These are phyloP conservation scores for Clathrus columnatus DNA, from an alignment of 768 basidiomycete species.

Conservation along the genomic window DNA sequence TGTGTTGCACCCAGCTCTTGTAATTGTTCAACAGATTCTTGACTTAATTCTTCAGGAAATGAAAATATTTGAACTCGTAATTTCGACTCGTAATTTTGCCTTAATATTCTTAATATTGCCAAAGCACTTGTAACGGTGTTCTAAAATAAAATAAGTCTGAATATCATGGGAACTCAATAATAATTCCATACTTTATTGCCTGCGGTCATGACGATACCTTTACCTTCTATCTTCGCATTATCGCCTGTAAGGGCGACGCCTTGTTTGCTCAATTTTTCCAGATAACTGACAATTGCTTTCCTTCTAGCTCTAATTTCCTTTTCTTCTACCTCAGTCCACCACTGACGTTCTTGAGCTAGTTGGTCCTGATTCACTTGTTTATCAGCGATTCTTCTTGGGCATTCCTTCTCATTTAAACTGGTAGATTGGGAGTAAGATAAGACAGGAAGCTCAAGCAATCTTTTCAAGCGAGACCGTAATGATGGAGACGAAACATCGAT, in stretches of 20 bases:
- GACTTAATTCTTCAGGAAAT: conserved; percentile 27
- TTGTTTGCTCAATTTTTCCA: conserved; percentile 17
- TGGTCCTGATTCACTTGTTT: conserved; percentile 29
- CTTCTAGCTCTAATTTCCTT: conserved; percentile 20
- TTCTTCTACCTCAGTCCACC: conserved; percentile 21
- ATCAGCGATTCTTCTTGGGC: conserved; percentile 23
- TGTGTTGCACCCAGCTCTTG: conserved; percentile 25
- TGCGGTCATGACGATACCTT: conserved; percentile 29
- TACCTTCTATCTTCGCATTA: conserved; percentile 11
- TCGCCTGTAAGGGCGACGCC: conserved; percentile 19
- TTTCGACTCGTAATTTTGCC: conserved; percentile 19
- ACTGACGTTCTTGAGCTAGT: conserved; percentile 20
- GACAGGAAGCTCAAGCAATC: conserved; percentile 23
- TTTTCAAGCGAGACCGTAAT: conserved; percentile 14
- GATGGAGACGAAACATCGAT: not conserved
- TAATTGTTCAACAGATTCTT: conserved; percentile 18
- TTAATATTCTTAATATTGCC: conserved; percentile 25
- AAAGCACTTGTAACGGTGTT: conserved; percentile 28
- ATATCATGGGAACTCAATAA: too few species aligned
- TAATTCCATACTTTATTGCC: conserved; percentile 24
- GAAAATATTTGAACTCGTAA: conserved; percentile 33
- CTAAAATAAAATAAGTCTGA: conserved; percentile 9
- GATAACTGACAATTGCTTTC: conserved; percentile 19
- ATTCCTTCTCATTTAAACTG: conserved; percentile 16
- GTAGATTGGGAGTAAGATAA: conserved; percentile 15